Conservation (phyloP, 1,284 basidiomycete genomes). For the Caloboletus firmus region DNA sequence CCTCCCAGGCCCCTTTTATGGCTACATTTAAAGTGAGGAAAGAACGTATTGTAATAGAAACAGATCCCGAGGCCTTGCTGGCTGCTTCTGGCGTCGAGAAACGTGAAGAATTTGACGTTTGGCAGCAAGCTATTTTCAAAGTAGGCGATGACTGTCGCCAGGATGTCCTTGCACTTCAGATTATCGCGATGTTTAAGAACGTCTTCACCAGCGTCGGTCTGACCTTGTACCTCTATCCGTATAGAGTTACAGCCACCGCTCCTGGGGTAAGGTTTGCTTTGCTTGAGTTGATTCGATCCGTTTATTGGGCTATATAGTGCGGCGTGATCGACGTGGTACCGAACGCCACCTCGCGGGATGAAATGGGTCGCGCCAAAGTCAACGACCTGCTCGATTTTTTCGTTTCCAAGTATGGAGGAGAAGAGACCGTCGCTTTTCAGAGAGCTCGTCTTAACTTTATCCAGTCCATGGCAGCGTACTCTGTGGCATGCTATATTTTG, state of each 20-base stretch:
- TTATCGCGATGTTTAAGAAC: slow-evolving; percentile 99
- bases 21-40: slow-evolving; percentile 98
- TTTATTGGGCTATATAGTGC: slow-evolving; percentile 54
- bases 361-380: slow-evolving; percentile 99
- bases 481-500: slow-evolving; percentile 96
- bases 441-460: slow-evolving; percentile 95
- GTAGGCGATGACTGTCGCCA: slow-evolving; percentile 99
- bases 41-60: slow-evolving; percentile 61
- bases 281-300: background rate
- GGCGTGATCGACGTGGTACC: slow-evolving; percentile 99
- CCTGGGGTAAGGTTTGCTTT: slow-evolving; percentile 72
- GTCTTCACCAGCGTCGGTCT: slow-evolving; percentile 90
- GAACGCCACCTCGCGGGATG: slow-evolving; percentile 96
- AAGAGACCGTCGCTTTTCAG: slow-evolving; percentile 90
- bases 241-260: slow-evolving; percentile 95
- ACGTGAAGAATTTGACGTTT: slow-evolving; percentile 80
- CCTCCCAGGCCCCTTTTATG: slow-evolving; percentile 94
- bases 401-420: slow-evolving; percentile 89
- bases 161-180: slow-evolving; percentile 93
- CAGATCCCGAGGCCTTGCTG: slow-evolving; percentile 68
- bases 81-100: slow-evolving; percentile 57
- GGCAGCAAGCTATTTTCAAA: slow-evolving; percentile 99
- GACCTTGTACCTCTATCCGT: slow-evolving; percentile 92
- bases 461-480: slow-evolving; percentile 99
- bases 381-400: slow-evolving; percentile 97